Base-by-base conservation (phyloP, 176 grass and related monocot species). In the Leersia perrieri region DNA sequence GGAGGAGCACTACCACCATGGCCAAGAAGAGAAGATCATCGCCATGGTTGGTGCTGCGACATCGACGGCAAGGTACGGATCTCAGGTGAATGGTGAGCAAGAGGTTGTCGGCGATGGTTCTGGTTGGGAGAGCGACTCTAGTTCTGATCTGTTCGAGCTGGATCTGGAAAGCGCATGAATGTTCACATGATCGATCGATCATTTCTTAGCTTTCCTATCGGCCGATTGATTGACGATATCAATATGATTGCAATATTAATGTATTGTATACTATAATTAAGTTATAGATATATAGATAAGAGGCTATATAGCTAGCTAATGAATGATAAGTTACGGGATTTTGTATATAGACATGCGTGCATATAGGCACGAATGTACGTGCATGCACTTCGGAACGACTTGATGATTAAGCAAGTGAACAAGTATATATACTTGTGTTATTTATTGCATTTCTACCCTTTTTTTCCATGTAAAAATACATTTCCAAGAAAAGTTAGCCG, bases 91-190 rank as follows among this genome's bases (percentile, higher is more conserved):
- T 5, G 47, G 30, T 51, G 45, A 51, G 16, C 45, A 18, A 55
- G 49, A 6, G 40, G 70, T 15, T 34, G 49, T 69, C 49, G 67
- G 23, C 5, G 47, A 13, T 22, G 32, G 6, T 28, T 30, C 0
- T 33, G 49, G 9, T 22, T 84, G 69, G 39, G 82, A 70, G 3
- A 89, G 87, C 38, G 81, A 80, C 18, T 75, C 69, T 1, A 88
- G 69, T 5, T 88, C 87, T 70, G 76, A 89, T 84, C 29, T 89
- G 1, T 89, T 89, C 72, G 82, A 89, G 16, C 51, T 89, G 39
- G 76, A 88, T 41, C 31, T 87, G 22, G n/a, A 76, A 23, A 23
- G 22, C 53, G 23, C 22, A 1, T 57, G 53, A 38, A 12, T 27
- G n/a, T n/a, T n/a, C n/a, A 18, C 29, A 26, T 61, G 33, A 30